Evolutionary conservation across 108 stramenopile species (phyloP), one percentile per base, ranked within the genome.

Genomic region (Pseudonitzschia delicatissima): DNA sequence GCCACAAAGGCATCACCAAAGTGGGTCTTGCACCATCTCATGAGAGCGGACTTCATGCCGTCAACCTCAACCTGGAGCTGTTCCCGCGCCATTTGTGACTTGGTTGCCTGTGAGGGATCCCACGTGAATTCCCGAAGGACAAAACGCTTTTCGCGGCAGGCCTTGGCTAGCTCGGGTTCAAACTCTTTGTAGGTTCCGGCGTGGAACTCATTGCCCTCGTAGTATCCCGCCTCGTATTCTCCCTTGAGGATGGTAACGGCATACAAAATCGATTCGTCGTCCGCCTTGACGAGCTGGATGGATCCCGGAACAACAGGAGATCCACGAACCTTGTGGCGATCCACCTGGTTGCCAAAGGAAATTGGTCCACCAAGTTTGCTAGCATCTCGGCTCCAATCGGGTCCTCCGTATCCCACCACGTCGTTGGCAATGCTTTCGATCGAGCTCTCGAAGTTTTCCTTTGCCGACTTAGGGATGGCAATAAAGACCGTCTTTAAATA

Each of bases 1-100:
- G 95, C 96, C 23, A 90, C 92, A 65, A 94, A 96, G 26, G 93
- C 91, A 77, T 98, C 98, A 48, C 96, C 96, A 68, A 86, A 98
- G 72, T 98, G 98, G 33, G 95, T 94, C 79, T 91, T 92, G 83
- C 98, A 97, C 98, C 98, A 98, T 52, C 95, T 83, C 72, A 90
- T 88, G 57, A 97, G 72, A 23, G 91, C 88, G 32, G 74, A 82
- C 39, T 86, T 87, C 86, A 91, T 90, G 40, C 87, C 87, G 64
- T 93, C 96, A 13, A 91, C 92, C 65, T 94, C 92, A 12, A 89
- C 87, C 39, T 86, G 81, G 9, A 94, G 85, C 66, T 92, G 87
- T 68, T 95, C 92, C 37, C 83, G 62, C 1, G 69, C 76, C 78
- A 92, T 85, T 51, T 91, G 83, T 26, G 86, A 73, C 62, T 92